Evolutionary conservation across 345 rosid species (phyloP).

Genomic region (Eucalyptus shirleyi): DNA sequence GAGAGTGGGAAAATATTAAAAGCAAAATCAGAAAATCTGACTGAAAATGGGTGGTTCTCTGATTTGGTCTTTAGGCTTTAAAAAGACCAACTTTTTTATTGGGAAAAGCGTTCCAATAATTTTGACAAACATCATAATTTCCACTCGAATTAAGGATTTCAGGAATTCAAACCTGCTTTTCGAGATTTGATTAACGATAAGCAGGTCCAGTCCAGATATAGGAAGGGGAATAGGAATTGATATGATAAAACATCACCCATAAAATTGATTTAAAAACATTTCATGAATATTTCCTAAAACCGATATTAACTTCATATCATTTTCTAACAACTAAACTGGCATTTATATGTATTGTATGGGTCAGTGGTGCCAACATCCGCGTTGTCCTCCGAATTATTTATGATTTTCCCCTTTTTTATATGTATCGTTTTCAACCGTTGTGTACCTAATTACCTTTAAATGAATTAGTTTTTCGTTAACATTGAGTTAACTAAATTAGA

Average conservation of each 20-base stretch:
- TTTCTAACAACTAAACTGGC: not conserved
- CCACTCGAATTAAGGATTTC: not conserved
- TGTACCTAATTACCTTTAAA: not conserved
- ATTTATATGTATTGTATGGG: not conserved
- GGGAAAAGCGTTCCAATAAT: not conserved
- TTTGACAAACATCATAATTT: not conserved
- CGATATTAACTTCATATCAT: not conserved
- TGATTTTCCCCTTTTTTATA: not conserved
- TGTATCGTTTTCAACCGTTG: not conserved
- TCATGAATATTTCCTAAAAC: not conserved
- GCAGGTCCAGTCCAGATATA: not conserved
- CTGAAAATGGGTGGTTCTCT: not conserved
- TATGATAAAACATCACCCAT: not conserved
- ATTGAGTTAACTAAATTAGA: not conserved
- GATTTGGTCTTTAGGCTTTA: not conserved
- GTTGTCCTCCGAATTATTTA: not conserved
- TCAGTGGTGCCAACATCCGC: accelerated
- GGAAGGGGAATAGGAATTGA: not conserved
- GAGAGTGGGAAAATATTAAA: not conserved
- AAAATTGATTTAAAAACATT: not conserved
- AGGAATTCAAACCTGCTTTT: not conserved
- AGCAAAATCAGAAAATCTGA: not conserved
- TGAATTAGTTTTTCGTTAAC: not conserved
- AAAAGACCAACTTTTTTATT: not conserved
- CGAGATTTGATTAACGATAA: not conserved